phyloP scores from a whole-genome alignment of 371 early-diverging fungal species.

The Mucor piriformis region DNA sequence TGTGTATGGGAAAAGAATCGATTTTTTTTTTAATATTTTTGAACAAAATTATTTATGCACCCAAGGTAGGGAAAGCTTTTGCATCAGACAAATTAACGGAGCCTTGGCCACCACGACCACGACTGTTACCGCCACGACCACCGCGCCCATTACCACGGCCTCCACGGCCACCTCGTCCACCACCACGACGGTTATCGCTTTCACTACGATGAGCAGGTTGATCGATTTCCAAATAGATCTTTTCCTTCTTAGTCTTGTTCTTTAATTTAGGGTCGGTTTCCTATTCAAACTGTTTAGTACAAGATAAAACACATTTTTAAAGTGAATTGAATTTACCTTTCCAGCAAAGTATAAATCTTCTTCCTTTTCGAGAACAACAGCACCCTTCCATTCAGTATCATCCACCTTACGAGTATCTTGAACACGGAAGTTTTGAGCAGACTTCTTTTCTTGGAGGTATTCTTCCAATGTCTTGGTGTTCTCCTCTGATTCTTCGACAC shows the following conservation, averaged over 20 bases:
- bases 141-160: slow-evolving; percentile 29
- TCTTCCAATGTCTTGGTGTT: slow-evolving; percentile 79
- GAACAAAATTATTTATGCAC: slow-evolving; percentile 36
- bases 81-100: slow-evolving; percentile 71
- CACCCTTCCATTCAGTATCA: slow-evolving; percentile 80
- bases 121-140: slow-evolving; percentile 28
- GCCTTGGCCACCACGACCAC: slow-evolving; percentile 41
- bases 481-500: slow-evolving; percentile 63
- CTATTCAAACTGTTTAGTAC: slow-evolving; percentile 12
- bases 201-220: slow-evolving; percentile 38
- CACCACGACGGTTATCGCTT: slow-evolving; percentile 33
- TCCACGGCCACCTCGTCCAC: slow-evolving; percentile 31
- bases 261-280: slow-evolving; percentile 25
- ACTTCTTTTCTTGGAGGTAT: slow-evolving; percentile 61
- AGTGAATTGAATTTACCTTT: no score
- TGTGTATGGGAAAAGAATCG: no score
- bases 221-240: slow-evolving; percentile 34
- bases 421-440: slow-evolving; percentile 22
- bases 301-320: no score
- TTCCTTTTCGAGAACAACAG: slow-evolving; percentile 67
- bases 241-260: slow-evolving; percentile 43
- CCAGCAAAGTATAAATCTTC: slow-evolving; percentile 63
- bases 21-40: not conserved
- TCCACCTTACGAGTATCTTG: slow-evolving; percentile 67
- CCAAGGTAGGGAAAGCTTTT: slow-evolving; percentile 77